Base-by-base conservation (phyloP, 2,329 filamentous ascomycete genomes). In the Botryosphaeria dothidea region DNA sequence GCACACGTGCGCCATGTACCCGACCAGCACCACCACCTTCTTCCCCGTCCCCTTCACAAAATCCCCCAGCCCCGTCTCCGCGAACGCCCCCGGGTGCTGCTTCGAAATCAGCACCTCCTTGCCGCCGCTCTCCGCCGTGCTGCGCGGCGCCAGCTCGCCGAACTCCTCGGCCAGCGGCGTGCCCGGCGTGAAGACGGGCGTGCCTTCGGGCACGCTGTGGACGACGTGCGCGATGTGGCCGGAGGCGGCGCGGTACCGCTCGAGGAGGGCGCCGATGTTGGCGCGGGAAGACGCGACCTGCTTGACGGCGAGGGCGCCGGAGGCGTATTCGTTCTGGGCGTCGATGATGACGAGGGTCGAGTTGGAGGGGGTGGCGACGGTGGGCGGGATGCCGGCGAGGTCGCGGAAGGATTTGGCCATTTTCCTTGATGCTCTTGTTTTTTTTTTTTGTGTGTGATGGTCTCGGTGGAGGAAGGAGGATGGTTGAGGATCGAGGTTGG, bases 281-380 rank as follows among this genome's bases (percentile, higher is more conserved):
- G 82, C 81, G 67, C 87, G 83, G 4, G 85, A 86, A 3, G 78
- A 67, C 0, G 78, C 71, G 0, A 88, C 81, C 66, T 88, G 82
- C 45, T 80, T 77, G 36, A 87, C 84, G 23, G 83, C 81, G 0
- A 91, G 82, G 4, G 82, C 78, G 52, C 88, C 89, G 2, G 80
- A 75, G 11, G 84, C 84, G 67, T 88, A 90, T 76, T 91, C 89
- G 71, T 90, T 90, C 71, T 91, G 89, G 1, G 88, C 88, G 72
- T 91, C 88, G 71, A 90, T 87, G 75, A 91, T 90, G 70, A 91
- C 76, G 49, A 91, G 81, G 1, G 84, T 83, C 67, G 84, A 87
- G 76, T 90, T 87, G 48, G 75, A 73, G 0, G 83, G 78, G 0
- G 85, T 84, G 7, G 87, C 87, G 0, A 83, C 85, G 15, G 85